Evolutionary conservation across 306 rosid genomes (phyloP), one percentile per base, ranked within the genome.

Genomic region (Citrullus colocynthis): DNA sequence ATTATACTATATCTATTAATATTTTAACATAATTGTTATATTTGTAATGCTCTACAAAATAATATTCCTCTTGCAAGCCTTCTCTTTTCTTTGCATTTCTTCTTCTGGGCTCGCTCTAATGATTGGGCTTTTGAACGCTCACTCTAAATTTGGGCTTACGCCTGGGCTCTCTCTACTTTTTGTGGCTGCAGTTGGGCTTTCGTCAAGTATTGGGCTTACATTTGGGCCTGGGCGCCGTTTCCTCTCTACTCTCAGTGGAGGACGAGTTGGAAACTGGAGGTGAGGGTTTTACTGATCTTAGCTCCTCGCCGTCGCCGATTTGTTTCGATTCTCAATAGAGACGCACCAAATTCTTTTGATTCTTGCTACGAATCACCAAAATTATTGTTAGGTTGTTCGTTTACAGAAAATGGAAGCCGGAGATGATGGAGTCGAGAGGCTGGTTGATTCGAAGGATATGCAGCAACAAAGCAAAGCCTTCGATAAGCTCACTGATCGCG

Each of bases 401-500:
- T 41, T 66, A 10, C 52, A 48, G 58, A 62, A 24, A 64, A 95
- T 95, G 99, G 99, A 91, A 83, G 98, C 81, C 1, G 89, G 79
- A 61, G 96, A 89, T 0, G 98, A 91, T 81, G 98, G 90, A 8
- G 51, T 90, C 2, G 97, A 90, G 55, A 88, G 86, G 83, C 65
- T 88, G 48, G 88, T 84, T 37, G 96, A 95, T 80, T 89, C 96
- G 0, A 95, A 92, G 88, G 99, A 95, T 71, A 52, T 92, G 80
- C 99, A 91, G 83, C 92, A 92, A 39, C 99, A 95, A 88, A 95
- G 92, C 83, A 92, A 95, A 81, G 99, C 97, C 34, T 87, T 95
- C 73, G 99, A 95, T 78, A 92, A 95, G 81, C 99, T 95, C 84
- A 95, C 97, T 2, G 99, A 95, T 82, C 99, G 97, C 72, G 97